Evolutionary conservation across 2,329 filamentous ascomycete species (phyloP).

Genomic region (Lasiodiplodia theobromae): DNA sequence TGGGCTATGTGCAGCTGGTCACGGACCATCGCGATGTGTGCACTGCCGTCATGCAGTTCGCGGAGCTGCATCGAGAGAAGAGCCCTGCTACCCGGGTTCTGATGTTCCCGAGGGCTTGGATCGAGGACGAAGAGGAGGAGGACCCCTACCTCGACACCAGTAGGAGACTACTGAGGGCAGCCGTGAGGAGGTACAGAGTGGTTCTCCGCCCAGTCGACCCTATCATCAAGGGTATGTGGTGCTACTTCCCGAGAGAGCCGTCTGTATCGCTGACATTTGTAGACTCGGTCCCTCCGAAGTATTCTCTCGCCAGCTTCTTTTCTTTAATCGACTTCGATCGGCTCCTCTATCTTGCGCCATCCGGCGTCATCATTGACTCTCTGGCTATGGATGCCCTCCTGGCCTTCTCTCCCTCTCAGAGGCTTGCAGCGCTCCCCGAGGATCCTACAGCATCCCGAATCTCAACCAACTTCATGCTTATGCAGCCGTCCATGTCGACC

Average conservation of each 20-base stretch:
- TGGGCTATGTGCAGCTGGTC: slow-evolving; percentile 58
- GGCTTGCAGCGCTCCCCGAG: slow-evolving; percentile 45
- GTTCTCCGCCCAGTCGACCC: slow-evolving; percentile 53
- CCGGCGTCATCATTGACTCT: slow-evolving; percentile 55
- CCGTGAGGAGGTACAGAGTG: slow-evolving; percentile 55
- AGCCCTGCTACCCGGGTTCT: slow-evolving; percentile 55
- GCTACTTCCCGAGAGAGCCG: background rate
- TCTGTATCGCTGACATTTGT: background rate
- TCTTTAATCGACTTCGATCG: slow-evolving; percentile 55
- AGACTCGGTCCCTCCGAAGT: slow-evolving; percentile 42
- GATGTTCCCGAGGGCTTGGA: slow-evolving; percentile 53
- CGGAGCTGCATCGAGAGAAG: slow-evolving; percentile 53
- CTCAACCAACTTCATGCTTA: slow-evolving; percentile 47
- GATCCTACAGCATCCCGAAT: slow-evolving; percentile 41
- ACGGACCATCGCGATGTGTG: slow-evolving; percentile 56
- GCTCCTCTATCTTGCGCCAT: slow-evolving; percentile 53
- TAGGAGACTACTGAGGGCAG: slow-evolving; percentile 52
- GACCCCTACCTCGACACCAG: slow-evolving; percentile 55
- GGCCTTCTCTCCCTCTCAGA: slow-evolving; percentile 48
- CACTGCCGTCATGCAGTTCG: slow-evolving; percentile 58
- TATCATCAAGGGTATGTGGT: slow-evolving; percentile 42
- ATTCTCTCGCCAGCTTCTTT: slow-evolving; percentile 55
- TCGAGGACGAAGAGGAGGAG: slow-evolving; percentile 44
- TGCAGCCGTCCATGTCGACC: slow-evolving; percentile 44
- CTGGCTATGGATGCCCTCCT: slow-evolving; percentile 54